phyloP scores from a whole-genome alignment of 345 rosid species.

The Anacardium occidentale region DNA sequence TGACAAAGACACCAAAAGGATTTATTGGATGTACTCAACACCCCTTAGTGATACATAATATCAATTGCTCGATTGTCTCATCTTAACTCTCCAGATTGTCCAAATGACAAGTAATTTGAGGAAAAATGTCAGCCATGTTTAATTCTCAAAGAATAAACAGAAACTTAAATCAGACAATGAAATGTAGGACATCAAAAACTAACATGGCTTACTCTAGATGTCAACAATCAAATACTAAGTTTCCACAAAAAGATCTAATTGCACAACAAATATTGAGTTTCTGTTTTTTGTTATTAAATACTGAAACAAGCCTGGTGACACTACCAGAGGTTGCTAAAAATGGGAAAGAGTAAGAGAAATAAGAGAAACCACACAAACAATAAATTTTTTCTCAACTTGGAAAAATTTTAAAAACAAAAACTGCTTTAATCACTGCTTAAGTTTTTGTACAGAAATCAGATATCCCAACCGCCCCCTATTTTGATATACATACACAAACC shows the following conservation, averaged over 20 bases:
- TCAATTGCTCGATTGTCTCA: not conserved
- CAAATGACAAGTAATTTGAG: not conserved
- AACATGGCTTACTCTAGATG: too few species aligned
- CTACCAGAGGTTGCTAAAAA: not conserved
- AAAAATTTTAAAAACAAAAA: not conserved
- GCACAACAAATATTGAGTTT: too few species aligned
- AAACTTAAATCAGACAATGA: not conserved
- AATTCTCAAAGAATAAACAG: not conserved
- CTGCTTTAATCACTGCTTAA: not conserved
- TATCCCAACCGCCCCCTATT: not conserved
- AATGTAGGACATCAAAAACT: constrained; percentile 1
- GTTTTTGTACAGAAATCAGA: not conserved
- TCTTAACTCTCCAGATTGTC: not conserved
- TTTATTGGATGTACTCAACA: not conserved
- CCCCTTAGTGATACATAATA: not conserved
- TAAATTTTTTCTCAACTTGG: not conserved
- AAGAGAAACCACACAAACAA: not conserved
- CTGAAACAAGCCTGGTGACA: not conserved
- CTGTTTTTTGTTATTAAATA: not conserved
- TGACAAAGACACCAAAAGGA: not conserved
- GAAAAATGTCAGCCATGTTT: not conserved
- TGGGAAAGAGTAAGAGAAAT: not conserved
- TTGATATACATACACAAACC: too few species aligned
- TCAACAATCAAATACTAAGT: too few species aligned
- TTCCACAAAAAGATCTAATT: too few species aligned